Evolutionary conservation across 192 early-diverging fungal genomes (phyloP), one percentile per base, ranked within the genome.

Genomic region (Backusella circina): DNA sequence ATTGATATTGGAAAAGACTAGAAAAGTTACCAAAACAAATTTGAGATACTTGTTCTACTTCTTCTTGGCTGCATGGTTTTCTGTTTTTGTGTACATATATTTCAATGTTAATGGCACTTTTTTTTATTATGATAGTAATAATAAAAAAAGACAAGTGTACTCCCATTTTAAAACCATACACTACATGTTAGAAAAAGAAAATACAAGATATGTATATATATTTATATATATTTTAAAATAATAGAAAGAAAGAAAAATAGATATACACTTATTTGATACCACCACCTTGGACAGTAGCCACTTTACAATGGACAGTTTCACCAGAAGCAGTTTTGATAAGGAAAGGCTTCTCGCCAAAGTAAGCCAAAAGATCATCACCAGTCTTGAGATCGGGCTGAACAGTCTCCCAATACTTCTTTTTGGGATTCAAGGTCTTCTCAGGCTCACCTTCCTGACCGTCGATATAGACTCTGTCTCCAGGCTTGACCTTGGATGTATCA

Each of bases 391-490:
- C 92, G 31, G 96, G 95, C 88, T 98, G 96, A 64, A 99, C 93
- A 31, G 95, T 94, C 80, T 99, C 98, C 88, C 90, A 99, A 73
- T 97, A 90, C 88, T 99, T 99, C 89, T 96, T 96, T 89, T 99
- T 99, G 75, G 98, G 96, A 82, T 97, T 97, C 72, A 99, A 90
- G 32, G 93, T 88, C 73, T 88, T 91, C 77, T 98, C 96, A 33
- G 98, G 96, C 75, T 86, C 91, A 67, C 86, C 94, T 88, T 96
- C 92, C 76, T 92, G 90, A 36, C 95, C 95, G 31, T 94, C 94
- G 86, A 98, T 95, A 87, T 86, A 96, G 69, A 97, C 93, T 67
- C 90, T 88, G 75, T 96, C 95, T 61, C 98, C 98, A 21, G 98
- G 96, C 80, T 90, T 88, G 75, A 89, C 89, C 36, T 93, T 93